Evolutionary conservation across 2,329 filamentous ascomycete species (phyloP), one percentile per base, ranked within the genome.

Genomic region (Ascocoryne sarcoides): DNA sequence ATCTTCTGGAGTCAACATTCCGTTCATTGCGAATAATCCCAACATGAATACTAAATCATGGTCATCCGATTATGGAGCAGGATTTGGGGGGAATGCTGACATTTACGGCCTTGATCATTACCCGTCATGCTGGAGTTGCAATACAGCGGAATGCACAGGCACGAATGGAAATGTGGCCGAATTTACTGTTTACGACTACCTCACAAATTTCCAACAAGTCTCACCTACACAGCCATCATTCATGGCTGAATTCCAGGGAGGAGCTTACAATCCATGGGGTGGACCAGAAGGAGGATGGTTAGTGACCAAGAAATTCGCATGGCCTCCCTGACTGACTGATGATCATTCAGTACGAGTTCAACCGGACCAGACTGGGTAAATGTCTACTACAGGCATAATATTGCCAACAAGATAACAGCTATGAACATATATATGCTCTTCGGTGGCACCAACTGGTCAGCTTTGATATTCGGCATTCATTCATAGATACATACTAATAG

Each of bases 341-440:
- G 23, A n/a, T n/a, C 23, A 7, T 12, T 7, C 7, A 26, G 23
- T 26, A 26, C 23, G 23, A 26, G 23, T 12, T 26, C 23, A 26
- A 75, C 72, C 14, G 72, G 72, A 1, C 65, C 70, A 0, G 71
- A 77, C 34, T 82, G 76, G 48, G 76, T 72, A 1, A 79, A 80
- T 42, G 55, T 82, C 3, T 81, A 77, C 59, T 82, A 82, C 55
- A 66, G 75, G 9, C 71, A 79, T 52, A 68, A 79, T 39, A 71
- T 81, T 18, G 73, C 67, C 18, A 71, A 81, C 49, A 65, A 72
- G 1, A 68, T 79, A 3, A 76, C 73, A 0, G 73, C 73, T 0
- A 68, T 79, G 40, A 77, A 69, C 20, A 57, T 82, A 2, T 82
- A 82, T 54, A 81, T 82, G 75, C 60, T 77, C 37, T 82, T 70